Evolutionary conservation across 73 alveolate genomes (phyloP).

Genomic region (Paramecium primaurelia): DNA sequence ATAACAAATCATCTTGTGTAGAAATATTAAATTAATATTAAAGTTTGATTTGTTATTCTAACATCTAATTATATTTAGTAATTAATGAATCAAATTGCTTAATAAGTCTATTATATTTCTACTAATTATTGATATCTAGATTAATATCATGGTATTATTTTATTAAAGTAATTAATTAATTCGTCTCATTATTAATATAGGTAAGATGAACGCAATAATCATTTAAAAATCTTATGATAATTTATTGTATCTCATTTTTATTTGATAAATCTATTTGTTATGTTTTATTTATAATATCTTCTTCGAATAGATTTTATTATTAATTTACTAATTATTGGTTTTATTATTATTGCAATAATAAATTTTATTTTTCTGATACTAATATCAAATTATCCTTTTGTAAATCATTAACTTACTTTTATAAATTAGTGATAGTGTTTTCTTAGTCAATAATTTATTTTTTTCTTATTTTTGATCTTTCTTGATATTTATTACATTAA

Average conservation of each 20-base stretch:
- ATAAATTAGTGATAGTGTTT: not conserved
- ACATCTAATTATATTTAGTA: not conserved
- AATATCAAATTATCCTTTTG: not conserved
- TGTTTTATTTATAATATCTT: not conserved
- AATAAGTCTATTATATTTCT: not conserved
- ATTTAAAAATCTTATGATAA: not conserved
- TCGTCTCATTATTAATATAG: not conserved
- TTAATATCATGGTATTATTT: not conserved
- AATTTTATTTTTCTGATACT: not conserved
- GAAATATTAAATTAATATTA: not conserved
- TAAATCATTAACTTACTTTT: not conserved
- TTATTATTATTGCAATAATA: not conserved
- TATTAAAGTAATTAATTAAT: not conserved
- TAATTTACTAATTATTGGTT: not conserved
- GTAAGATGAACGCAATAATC: not conserved
- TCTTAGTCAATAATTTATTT: not conserved
- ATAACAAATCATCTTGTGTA: not conserved
- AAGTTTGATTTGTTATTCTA: not conserved
- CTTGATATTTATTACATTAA: not conserved
- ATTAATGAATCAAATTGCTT: not conserved
- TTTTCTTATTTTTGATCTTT: constrained; percentile 21
- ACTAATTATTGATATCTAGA: not conserved
- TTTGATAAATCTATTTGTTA: not conserved
- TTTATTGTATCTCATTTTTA: not conserved
- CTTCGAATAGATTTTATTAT: not conserved